Evolutionary conservation across 352 stramenopile species (phyloP).

Genomic region (Pythium insidiosum): DNA sequence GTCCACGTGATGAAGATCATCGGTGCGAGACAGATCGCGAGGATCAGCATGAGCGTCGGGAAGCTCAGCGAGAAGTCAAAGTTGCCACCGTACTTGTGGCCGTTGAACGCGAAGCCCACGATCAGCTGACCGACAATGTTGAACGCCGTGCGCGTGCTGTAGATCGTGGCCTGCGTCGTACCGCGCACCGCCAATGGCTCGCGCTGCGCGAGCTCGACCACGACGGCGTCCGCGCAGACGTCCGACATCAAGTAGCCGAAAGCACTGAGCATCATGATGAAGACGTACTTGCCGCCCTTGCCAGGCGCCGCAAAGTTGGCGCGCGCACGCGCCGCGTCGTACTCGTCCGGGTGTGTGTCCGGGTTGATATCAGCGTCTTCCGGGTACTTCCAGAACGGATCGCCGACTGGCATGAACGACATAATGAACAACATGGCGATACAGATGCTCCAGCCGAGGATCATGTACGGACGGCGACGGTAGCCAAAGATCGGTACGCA

Average conservation of each 20-base stretch:
- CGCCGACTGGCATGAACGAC: conserved; percentile 12
- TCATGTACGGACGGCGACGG: conserved; percentile 29
- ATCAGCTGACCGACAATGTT: conserved; percentile 11
- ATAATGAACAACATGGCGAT: conserved; percentile 22
- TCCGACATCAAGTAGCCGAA: conserved; percentile 30
- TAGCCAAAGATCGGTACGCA: conserved; percentile 29
- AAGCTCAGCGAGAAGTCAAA: conserved; percentile 25
- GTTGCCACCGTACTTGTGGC: conserved; percentile 23
- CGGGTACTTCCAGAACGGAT: conserved; percentile 17
- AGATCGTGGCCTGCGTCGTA: conserved; percentile 23
- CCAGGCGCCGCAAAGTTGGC: conserved; percentile 11
- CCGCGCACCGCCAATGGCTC: conserved; percentile 23
- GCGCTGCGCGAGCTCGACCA: conserved; percentile 27
- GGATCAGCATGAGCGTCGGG: conserved; percentile 16
- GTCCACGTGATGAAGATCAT: conserved; percentile 22
- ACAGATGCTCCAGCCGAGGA: conserved; percentile 24
- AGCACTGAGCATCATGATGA: conserved; percentile 24
- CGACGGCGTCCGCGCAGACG: conserved; percentile 22
- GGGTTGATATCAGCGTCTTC: conserved; percentile 3
- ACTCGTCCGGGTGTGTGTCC: neutral
- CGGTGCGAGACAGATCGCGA: conserved; percentile 6
- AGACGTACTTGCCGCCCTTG: conserved; percentile 21
- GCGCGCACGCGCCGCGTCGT: neutral
- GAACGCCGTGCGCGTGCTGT: conserved; percentile 15
- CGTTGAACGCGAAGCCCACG: conserved; percentile 21